Base-by-base conservation (phyloP, 768 basidiomycete species). In the Kwoniella sp. region DNA sequence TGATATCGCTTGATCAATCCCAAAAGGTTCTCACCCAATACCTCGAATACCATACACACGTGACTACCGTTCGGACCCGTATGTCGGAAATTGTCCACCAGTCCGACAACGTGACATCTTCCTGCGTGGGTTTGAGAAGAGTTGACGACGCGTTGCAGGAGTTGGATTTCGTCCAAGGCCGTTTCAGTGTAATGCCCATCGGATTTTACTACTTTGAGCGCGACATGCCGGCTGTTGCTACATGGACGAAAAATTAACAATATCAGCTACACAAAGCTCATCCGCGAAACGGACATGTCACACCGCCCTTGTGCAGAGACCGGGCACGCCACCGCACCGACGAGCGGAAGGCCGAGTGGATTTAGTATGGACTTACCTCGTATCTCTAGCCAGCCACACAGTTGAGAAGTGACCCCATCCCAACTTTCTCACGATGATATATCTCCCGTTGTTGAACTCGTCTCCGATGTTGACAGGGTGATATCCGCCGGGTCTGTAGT, bases 11-110 rank as follows among this genome's bases (percentile, higher is more conserved):
- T 97, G 86, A 98, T 96, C 73, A 99, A 86, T 4, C 83, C 93
- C 1, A 98, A 86, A 1, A 99, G 84, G 79, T 95, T 97, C 82
- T 99, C 95, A 66, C 95, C 96, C 9, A 99, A 86, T 26, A 98
- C 96, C 81, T 99, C 96, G 76, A 97, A 97, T 15, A 96, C 93
- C 96, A 99, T 98, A 85, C 96, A 98, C 72, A 99, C 91, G 82
- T 99, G 96, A 17, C 87, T 89, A 38, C 96, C 96, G 79, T 99
- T 96, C 11, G 93, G 93, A 1, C 96, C 96, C 67, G 90, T 90
- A 82, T 98, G 96, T 28, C 89, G 86, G 81, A 99, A 99, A 80
- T 98, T 93, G 83, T 99, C 95, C 53, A 98, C 89, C 80, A 98
- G 92, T 15, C 90, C 91, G 80, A 99, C 94, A 81, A 97, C 95